phyloP scores from a whole-genome alignment of 768 basidiomycete species.

The Russula lepida region DNA sequence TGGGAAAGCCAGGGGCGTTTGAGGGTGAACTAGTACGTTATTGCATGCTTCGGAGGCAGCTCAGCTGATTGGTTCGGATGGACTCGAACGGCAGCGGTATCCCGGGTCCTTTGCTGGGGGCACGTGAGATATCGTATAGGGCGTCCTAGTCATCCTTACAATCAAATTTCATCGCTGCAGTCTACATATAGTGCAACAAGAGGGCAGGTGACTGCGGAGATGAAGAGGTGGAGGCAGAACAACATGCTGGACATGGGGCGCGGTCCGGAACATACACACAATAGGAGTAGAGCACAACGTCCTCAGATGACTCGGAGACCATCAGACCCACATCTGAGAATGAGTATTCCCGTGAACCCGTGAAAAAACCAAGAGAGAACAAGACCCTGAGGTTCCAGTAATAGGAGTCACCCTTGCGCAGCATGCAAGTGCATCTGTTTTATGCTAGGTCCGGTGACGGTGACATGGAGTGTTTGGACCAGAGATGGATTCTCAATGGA shows the following conservation, averaged over 20 bases:
- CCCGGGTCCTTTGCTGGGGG: not conserved
- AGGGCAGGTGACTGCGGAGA: slow-evolving; percentile 11
- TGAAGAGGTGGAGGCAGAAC: not conserved
- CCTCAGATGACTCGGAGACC: not conserved
- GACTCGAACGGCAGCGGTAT: slow-evolving; percentile 7
- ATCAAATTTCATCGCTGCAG: not conserved
- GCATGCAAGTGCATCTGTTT: not conserved
- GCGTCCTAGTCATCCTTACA: not conserved
- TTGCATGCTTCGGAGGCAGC: slow-evolving; percentile 3
- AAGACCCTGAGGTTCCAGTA: not conserved
- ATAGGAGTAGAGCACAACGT: not conserved
- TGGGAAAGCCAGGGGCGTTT: slow-evolving; percentile 11
- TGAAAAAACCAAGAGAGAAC: not conserved
- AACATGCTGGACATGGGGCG: too few species aligned
- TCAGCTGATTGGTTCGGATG: slow-evolving; percentile 19
- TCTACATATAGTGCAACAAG: not conserved
- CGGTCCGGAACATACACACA: slow-evolving; percentile 3
- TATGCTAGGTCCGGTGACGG: not conserved
- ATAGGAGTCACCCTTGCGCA: slow-evolving; percentile 1
- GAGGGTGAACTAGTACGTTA: slow-evolving; percentile 1
- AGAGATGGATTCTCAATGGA: slow-evolving; percentile 9
- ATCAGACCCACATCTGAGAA: not conserved
- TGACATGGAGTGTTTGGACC: slow-evolving; percentile 1
- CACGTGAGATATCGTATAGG: not conserved
- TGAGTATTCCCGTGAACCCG: not conserved